Conservation (phyloP, 2,329 filamentous ascomycete species). For the Botrytis fragariae region DNA sequence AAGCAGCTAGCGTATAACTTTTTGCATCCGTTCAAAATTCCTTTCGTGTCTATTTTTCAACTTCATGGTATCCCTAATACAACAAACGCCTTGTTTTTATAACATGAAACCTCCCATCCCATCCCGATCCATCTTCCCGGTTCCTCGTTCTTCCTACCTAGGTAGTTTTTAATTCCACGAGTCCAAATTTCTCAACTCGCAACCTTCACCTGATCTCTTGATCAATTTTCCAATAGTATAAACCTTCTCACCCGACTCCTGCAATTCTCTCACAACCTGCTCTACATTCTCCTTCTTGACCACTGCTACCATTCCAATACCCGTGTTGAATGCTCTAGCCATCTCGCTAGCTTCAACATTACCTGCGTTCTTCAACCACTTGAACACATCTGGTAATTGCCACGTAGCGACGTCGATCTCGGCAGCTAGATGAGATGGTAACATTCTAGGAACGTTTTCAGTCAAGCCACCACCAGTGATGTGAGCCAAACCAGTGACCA, state of each 20-base stretch:
- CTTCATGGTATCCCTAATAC: slow-evolving; percentile 8
- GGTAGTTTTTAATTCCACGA: slow-evolving; percentile 31
- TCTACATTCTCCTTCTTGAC: slow-evolving; percentile 65
- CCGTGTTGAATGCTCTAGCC: slow-evolving; percentile 90
- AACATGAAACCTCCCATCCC: not conserved
- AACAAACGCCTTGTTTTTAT: slow-evolving; percentile 6
- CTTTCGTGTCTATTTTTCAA: not conserved
- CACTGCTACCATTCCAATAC: slow-evolving; percentile 89
- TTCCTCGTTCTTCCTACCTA: not conserved
- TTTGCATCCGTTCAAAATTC: not conserved
- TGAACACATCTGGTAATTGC: slow-evolving; percentile 75
- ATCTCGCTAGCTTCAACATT: slow-evolving; percentile 77
- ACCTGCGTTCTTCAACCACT: slow-evolving; percentile 75
- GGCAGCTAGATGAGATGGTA: slow-evolving; percentile 74
- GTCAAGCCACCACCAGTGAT: slow-evolving; percentile 92
- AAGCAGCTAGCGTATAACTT: not conserved
- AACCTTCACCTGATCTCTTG: slow-evolving; percentile 55
- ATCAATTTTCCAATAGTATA: slow-evolving; percentile 72
- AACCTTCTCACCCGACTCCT: slow-evolving; percentile 71
- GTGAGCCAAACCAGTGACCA: slow-evolving; percentile 91
- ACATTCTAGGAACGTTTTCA: slow-evolving; percentile 93
- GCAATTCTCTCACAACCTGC: slow-evolving; percentile 58
- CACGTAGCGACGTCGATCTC: slow-evolving; percentile 76
- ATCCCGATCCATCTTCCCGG: not conserved
- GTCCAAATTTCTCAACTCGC: slow-evolving; percentile 58